Evolutionary conservation across 176 grass and related monocot species (phyloP).

Genomic region (Chrysopogon serrulatus): DNA sequence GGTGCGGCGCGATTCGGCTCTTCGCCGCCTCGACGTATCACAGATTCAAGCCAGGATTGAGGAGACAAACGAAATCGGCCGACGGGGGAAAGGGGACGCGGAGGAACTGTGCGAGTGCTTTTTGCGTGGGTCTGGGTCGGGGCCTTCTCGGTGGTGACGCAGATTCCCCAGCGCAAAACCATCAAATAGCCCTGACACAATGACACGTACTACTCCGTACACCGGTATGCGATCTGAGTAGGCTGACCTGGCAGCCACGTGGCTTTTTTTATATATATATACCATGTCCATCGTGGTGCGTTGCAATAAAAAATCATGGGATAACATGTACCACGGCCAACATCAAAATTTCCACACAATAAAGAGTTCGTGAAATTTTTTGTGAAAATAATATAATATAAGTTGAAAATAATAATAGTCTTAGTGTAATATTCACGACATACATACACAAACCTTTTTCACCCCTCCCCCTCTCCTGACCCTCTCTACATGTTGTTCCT

Average conservation of each 20-base stretch:
- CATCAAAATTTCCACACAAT: no score
- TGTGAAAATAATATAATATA: no score
- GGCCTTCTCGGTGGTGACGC: background rate
- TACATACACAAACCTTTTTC: no score
- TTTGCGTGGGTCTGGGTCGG: background rate
- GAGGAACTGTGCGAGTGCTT: background rate
- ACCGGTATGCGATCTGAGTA: background rate
- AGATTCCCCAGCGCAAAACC: background rate
- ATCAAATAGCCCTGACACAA: background rate
- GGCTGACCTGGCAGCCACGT: background rate
- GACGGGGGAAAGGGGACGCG: background rate
- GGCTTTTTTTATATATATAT: background rate
- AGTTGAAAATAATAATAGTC: no score
- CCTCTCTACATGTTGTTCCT: no score
- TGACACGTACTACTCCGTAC: no score
- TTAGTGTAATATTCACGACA: no score
- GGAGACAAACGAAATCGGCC: background rate
- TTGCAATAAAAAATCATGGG: no score
- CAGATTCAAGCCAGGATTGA: background rate
- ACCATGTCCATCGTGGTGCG: no score
- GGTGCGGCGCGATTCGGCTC: background rate
- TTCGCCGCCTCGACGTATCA: background rate
- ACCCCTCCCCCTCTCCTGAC: no score
- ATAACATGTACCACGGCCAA: no score
- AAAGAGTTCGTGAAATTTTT: no score